A percentile compares a stretch with the other conserved stretches of the same genome.
Conservation (phyloP, 805 yeast species). For the Nakazawaea wickerhamii region DNA sequence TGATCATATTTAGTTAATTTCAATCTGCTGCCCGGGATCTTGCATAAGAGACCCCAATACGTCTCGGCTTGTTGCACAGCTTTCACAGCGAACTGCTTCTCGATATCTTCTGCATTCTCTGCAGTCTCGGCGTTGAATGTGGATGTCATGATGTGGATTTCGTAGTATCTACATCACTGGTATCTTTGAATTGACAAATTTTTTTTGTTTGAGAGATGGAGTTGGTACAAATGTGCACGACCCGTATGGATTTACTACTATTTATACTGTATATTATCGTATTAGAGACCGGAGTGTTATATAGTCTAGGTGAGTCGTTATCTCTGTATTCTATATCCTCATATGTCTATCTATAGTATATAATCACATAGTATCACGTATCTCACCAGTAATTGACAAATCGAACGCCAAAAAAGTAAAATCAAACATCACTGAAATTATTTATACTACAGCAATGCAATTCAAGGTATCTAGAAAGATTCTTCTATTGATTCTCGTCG, state of each 20-base stretch:
- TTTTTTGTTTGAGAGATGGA: slow-evolving; percentile 1
- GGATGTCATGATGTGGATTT: slow-evolving; percentile 24
- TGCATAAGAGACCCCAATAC: slow-evolving; percentile 77
- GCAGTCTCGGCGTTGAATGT: slow-evolving; percentile 83
- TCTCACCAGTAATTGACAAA: too few species aligned
- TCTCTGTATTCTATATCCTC: too few species aligned
- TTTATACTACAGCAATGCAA: background rate
- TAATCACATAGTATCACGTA: too few species aligned
- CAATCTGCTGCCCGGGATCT: slow-evolving; percentile 73
- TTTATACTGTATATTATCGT: too few species aligned
- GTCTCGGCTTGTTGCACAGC: slow-evolving; percentile 95
- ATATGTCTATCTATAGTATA: too few species aligned
- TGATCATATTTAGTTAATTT: slow-evolving; percentile 70
- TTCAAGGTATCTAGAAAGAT: background rate
- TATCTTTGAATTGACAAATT: background rate
- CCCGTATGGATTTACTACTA: too few species aligned
- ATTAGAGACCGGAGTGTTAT: too few species aligned
- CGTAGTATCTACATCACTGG: background rate
- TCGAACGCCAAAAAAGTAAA: background rate
- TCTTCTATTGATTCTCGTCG: background rate
- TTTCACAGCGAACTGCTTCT: slow-evolving; percentile 95
- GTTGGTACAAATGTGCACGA: background rate
- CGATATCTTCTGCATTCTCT: slow-evolving; percentile 92
- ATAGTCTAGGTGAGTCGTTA: too few species aligned
- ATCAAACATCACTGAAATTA: background rate